Evolutionary conservation across 176 grass and related monocot species (phyloP).

Genomic region (Paspalum notatum): DNA sequence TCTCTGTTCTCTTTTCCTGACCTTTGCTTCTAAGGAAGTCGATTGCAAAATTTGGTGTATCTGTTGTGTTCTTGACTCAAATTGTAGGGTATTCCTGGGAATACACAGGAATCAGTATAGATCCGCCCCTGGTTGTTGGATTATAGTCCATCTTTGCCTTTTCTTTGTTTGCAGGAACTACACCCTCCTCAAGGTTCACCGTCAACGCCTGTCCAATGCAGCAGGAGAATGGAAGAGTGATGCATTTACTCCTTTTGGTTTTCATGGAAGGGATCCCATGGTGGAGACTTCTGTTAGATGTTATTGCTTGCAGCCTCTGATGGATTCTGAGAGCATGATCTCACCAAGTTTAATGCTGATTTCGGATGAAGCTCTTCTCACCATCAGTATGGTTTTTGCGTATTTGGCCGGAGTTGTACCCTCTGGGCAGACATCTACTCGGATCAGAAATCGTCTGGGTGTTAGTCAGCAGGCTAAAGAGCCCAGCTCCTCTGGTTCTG

Average conservation of each 20-base stretch:
- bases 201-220: conserved; percentile 25
- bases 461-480: conserved; percentile 25
- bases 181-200: conserved; percentile 37
- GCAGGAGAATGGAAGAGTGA: conserved; percentile 1
- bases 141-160: conserved; percentile 11
- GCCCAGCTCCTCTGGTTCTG: conserved; percentile 59
- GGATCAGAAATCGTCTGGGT: conserved; percentile 26
- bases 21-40: too few relatives aligned
- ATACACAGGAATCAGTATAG: too few relatives aligned
- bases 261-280: conserved; percentile 26
- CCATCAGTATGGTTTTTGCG: conserved; percentile 76
- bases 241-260: conserved; percentile 27
- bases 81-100: too few relatives aligned
- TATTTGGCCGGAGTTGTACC: conserved; percentile 86
- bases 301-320: conserved; percentile 47
- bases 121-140: conserved; percentile 28
- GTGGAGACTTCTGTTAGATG: conserved; percentile 42
- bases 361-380: conserved; percentile 78
- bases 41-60: too few relatives aligned
- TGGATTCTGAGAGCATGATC: conserved; percentile 51
- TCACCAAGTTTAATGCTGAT: conserved; percentile 48
- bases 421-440: conserved; percentile 34
- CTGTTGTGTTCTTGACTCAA: too few relatives aligned
- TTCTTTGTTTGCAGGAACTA: conserved; percentile 39
- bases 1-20: too few relatives aligned